These are phyloP conservation scores for Leccinellum luteum DNA, from an alignment of 768 basidiomycete genomes.

Conservation along the genomic window DNA sequence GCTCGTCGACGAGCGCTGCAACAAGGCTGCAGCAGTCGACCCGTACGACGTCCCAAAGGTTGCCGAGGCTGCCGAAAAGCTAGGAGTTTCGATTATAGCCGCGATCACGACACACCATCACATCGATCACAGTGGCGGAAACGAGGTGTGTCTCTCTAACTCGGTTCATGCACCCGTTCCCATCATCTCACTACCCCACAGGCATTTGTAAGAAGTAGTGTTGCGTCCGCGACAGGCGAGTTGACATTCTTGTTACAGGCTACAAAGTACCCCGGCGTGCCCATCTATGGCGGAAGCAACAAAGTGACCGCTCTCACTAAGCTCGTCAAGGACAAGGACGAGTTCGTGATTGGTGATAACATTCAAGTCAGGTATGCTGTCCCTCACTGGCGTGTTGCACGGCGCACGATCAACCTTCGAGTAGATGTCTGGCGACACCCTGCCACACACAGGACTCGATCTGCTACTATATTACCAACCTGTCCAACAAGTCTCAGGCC, in stretches of 20 bases:
- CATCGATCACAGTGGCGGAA: constrained; percentile 85
- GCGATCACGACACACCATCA: constrained; percentile 93
- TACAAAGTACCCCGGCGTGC: constrained; percentile 41
- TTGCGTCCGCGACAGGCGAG: neutral
- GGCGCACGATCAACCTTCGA: constrained; percentile 4
- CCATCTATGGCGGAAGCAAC: constrained; percentile 79
- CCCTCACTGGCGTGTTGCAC: neutral
- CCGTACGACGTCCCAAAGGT: constrained; percentile 76
- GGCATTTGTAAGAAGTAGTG: constrained; percentile 30
- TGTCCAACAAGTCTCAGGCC: constrained; percentile 44
- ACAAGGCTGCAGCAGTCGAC: constrained; percentile 76
- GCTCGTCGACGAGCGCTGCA: constrained; percentile 64
- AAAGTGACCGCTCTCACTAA: constrained; percentile 64
- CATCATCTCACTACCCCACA: constrained; percentile 17
- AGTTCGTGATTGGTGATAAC: constrained; percentile 68
- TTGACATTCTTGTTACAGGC: constrained; percentile 32
- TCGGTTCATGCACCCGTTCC: neutral
- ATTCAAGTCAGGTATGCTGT: constrained; percentile 56
- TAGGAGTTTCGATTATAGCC: constrained; percentile 65
- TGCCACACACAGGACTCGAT: constrained; percentile 98
- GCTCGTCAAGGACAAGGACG: constrained; percentile 77
- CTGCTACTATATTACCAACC: constrained; percentile 74
- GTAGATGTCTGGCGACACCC: constrained; percentile 80
- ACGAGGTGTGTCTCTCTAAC: constrained; percentile 49
- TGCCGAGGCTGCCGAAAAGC: constrained; percentile 53